Evolutionary conservation across 192 early-diverging fungal genomes (phyloP).

Genomic region (Allomyces arbusculus): DNA sequence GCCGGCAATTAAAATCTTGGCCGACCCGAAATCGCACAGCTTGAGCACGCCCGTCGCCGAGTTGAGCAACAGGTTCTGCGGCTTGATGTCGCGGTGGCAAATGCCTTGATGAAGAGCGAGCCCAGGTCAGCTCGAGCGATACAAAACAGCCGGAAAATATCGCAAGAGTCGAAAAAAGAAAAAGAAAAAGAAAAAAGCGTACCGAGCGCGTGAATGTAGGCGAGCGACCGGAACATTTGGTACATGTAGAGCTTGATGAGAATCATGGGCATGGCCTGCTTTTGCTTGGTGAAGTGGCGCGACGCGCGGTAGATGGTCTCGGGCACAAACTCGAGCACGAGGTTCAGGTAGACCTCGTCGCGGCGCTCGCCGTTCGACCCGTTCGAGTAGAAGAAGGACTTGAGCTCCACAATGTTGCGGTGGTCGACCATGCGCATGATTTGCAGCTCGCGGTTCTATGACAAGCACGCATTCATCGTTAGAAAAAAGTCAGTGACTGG

Average conservation of each 20-base stretch:
- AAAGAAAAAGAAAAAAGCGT: too few relatives aligned
- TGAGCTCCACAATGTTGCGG: slow-evolving; percentile 77
- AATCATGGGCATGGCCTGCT: slow-evolving; percentile 87
- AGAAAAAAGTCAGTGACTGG: too few relatives aligned
- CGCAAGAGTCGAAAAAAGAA: too few relatives aligned
- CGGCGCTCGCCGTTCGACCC: slow-evolving; percentile 83
- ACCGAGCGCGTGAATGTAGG: slow-evolving; percentile 82
- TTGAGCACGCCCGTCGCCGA: slow-evolving; percentile 79
- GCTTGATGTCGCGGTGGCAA: slow-evolving; percentile 98
- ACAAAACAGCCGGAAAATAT: too few relatives aligned
- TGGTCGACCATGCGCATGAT: slow-evolving; percentile 84
- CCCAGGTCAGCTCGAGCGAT: too few relatives aligned
- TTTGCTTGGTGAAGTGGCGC: slow-evolving; percentile 71
- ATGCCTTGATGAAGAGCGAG: slow-evolving; percentile 23
- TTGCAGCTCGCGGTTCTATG: slow-evolving; percentile 76
- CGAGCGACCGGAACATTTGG: slow-evolving; percentile 88
- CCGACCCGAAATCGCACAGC: slow-evolving; percentile 92
- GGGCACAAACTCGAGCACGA: slow-evolving; percentile 86
- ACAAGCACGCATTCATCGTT: not conserved
- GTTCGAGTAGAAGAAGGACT: slow-evolving; percentile 85
- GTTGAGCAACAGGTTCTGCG: slow-evolving; percentile 90
- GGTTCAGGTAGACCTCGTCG: slow-evolving; percentile 90
- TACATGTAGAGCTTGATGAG: slow-evolving; percentile 97
- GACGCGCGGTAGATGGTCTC: slow-evolving; percentile 91
- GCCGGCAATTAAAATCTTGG: slow-evolving; percentile 79